A percentile compares a stretch with the other conserved stretches of the same genome.
phyloP scores from a whole-genome alignment of 2,329 filamentous ascomycete genomes.

The Penicillium aurantiogriseum region DNA sequence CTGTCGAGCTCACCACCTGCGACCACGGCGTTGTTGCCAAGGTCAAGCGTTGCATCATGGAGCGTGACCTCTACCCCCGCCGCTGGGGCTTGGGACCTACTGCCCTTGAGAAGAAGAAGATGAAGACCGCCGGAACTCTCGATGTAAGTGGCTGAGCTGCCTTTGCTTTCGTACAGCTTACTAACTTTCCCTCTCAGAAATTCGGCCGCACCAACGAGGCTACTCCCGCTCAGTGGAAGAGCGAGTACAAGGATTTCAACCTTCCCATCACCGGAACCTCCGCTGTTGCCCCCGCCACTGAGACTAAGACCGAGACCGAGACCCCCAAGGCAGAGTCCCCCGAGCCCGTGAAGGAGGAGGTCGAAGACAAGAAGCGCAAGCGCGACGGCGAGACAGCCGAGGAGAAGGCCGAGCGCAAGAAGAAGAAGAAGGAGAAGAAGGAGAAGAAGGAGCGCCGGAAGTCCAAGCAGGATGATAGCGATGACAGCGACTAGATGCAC shows the following conservation, averaged over 20 bases:
- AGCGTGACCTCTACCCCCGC: constrained; percentile 94
- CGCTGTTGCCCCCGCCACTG: constrained; percentile 39
- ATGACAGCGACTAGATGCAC: constrained; percentile 44
- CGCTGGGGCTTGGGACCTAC: constrained; percentile 95
- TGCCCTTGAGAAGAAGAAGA: constrained; percentile 97
- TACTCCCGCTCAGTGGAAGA: constrained; percentile 90
- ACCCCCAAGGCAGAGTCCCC: constrained; percentile 19
- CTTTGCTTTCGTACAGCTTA: neutral
- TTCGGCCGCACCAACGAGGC: constrained; percentile 88
- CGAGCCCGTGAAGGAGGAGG: constrained; percentile 41
- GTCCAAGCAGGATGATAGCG: constrained; percentile 74
- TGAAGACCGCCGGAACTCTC: constrained; percentile 96
- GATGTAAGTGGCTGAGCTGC: constrained; percentile 49
- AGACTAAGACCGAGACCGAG: constrained; percentile 23
- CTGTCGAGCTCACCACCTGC: constrained; percentile 92
- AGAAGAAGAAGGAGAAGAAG: constrained; percentile 55
- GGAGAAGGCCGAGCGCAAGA: constrained; percentile 50
- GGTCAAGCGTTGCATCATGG: constrained; percentile 99
- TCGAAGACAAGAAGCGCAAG: constrained; percentile 53
- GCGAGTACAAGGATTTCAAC: constrained; percentile 88
- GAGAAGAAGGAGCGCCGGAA: constrained; percentile 70
- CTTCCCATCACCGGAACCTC: constrained; percentile 49
- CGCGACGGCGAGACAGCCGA: constrained; percentile 56
- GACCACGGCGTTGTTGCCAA: constrained; percentile 98
- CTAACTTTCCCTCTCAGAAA: constrained; percentile 52